Percentiles rank a stretch among this genome's conserved stretches.
Evolutionary conservation across 345 rosid species (phyloP).

Genomic region (Populus ilicifolia): DNA sequence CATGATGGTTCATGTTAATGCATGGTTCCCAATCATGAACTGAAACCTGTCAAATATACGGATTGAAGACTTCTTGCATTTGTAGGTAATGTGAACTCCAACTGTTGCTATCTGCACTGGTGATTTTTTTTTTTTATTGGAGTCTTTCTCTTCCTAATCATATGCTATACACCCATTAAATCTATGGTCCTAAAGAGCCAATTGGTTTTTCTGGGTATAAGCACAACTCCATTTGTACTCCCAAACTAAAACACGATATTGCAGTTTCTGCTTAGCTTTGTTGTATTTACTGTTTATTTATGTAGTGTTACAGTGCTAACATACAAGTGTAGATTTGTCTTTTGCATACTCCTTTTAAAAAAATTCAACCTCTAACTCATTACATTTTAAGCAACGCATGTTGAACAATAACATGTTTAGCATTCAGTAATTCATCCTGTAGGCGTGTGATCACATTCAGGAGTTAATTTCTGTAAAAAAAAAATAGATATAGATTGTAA

Average conservation of each 20-base stretch:
- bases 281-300: neutral
- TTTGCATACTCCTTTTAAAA: neutral
- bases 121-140: neutral
- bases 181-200: neutral
- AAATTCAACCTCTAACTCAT: neutral
- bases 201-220: neutral
- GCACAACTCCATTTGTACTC: neutral
- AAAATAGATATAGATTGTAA: neutral
- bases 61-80: neutral
- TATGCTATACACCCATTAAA: neutral
- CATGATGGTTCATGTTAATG: neutral
- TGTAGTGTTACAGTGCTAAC: neutral
- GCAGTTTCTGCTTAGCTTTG: neutral
- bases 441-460: neutral
- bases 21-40: neutral
- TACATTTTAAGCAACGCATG: neutral
- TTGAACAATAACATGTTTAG: neutral
- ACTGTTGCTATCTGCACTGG: neutral
- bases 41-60: neutral
- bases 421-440: neutral
- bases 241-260: neutral
- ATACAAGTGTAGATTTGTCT: neutral
- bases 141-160: neutral
- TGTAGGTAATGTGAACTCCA: slow-evolving; percentile 9
- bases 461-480: neutral